Evolutionary conservation across 2,329 filamentous ascomycete species (phyloP), one percentile per base, ranked within the genome.

Genomic region (Ceratocystis cacaofunesta): DNA sequence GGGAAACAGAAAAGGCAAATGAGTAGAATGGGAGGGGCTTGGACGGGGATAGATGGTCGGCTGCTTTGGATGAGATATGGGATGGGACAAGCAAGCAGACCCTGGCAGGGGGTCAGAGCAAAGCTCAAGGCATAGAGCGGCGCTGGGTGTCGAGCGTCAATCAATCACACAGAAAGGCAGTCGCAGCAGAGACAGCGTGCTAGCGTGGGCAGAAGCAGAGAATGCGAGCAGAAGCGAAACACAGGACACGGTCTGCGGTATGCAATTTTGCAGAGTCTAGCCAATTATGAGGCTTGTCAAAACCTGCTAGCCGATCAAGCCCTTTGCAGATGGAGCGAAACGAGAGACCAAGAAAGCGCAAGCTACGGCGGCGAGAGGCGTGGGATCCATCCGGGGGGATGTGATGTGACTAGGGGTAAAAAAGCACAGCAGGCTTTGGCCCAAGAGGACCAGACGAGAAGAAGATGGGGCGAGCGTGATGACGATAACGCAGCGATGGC

Each of bases 11-110:
- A 60, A 63, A 63, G 63, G 61, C 61, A 55, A 58, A 67, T 58
- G 60, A 57, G 22, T 44, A 43, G 50, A 57, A 64, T 32, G 50
- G 62, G 62, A 43, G 10, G 22, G 52, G 52, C 15, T 28, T n/a
- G 62, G 62, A 48, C n/a, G 25, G 25, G 55, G 55, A 30, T 36
- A 30, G 17, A 36, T 15, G 55, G 15, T 58, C 55, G 55, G 28
- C 28, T 58, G 55, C 63, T 64, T 62, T 48, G 66, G 50, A 41
- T 66, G 64, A 41, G 63, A 68, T 48, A 50, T 62, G 55, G 44
- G 63, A 67, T 61, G 55, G 44, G 63, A 67, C 52, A 44, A 62
- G 22, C 48, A 52, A 52, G 25, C 17, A 32, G 55, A 64, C 46
- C 55, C 55, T 58, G 43, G 66, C 65, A 55, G 36, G 50, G 43